Evolutionary conservation across 2,329 filamentous ascomycete genomes (phyloP).

Genomic region (Thermomyces lanuginosus): DNA sequence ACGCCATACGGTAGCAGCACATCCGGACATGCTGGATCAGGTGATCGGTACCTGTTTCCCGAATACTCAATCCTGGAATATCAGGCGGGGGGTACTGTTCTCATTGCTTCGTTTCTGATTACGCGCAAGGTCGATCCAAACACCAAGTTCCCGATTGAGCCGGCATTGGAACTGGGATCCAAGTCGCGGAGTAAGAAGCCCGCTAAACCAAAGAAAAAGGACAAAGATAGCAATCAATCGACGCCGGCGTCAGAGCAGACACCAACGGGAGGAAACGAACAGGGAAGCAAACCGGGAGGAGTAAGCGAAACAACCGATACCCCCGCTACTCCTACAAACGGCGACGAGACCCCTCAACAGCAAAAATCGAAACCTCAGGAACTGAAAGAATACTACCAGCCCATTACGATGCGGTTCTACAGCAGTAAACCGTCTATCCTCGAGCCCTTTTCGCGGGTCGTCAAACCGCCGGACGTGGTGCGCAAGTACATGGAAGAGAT

Average conservation of each 20-base stretch:
- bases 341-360: background rate
- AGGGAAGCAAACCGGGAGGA: constrained; percentile 4
- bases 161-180: constrained; percentile 13
- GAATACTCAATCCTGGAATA: constrained; percentile 34
- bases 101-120: constrained; percentile 33
- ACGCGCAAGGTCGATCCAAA: constrained; percentile 28
- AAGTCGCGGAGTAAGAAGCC: constrained; percentile 16
- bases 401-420: constrained; percentile 41
- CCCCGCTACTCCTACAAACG: too few relatives aligned
- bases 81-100: constrained; percentile 28
- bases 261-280: constrained; percentile 3
- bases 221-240: constrained; percentile 10
- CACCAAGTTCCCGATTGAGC: constrained; percentile 22
- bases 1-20: constrained; percentile 26
- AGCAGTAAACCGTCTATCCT: constrained; percentile 36
- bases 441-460: constrained; percentile 39
- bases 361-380: too few relatives aligned
- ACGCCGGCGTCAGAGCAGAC: constrained; percentile 9
- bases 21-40: constrained; percentile 25
- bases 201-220: constrained; percentile 23
- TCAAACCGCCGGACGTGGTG: constrained; percentile 38
- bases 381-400: constrained; percentile 34
- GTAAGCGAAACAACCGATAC: constrained; percentile 9
- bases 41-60: constrained; percentile 34
- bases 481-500: constrained; percentile 39